Evolutionary conservation across 139 green algal genomes (phyloP).

Genomic region (Astrephomene gubernaculifera): DNA sequence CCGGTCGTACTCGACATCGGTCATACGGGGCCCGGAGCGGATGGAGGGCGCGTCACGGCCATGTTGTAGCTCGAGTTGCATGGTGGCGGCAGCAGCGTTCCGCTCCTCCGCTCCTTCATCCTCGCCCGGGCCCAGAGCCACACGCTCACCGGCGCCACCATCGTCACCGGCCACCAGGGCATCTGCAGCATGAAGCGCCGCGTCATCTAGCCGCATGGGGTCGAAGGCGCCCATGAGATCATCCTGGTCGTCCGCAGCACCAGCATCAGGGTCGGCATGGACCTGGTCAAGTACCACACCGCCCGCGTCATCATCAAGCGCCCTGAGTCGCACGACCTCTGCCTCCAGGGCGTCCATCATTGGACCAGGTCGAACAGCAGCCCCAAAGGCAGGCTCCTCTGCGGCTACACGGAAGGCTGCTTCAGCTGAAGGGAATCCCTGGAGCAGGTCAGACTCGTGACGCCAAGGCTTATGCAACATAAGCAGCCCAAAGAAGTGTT

Average conservation of each 20-base stretch:
- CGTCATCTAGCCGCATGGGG: background rate
- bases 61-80: too few species aligned
- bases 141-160: background rate
- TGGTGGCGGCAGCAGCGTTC: background rate
- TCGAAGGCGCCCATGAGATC: background rate
- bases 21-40: background rate
- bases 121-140: background rate
- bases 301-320: background rate
- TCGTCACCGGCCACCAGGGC: background rate
- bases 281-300: constrained; percentile 10
- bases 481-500: too few species aligned
- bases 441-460: too few species aligned
- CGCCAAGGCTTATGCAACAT: too few species aligned
- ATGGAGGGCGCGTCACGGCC: background rate
- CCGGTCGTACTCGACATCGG: background rate
- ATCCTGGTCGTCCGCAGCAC: background rate
- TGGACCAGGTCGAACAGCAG: too few species aligned
- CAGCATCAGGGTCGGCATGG: constrained; percentile 1
- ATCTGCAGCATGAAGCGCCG: background rate
- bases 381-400: too few species aligned
- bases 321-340: background rate
- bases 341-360: too few species aligned
- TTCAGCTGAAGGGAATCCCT: too few species aligned
- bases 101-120: background rate
- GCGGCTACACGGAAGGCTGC: too few species aligned